Evolutionary conservation across 306 rosid genomes (phyloP).

Genomic region (Cucurbita argyrosperma): DNA sequence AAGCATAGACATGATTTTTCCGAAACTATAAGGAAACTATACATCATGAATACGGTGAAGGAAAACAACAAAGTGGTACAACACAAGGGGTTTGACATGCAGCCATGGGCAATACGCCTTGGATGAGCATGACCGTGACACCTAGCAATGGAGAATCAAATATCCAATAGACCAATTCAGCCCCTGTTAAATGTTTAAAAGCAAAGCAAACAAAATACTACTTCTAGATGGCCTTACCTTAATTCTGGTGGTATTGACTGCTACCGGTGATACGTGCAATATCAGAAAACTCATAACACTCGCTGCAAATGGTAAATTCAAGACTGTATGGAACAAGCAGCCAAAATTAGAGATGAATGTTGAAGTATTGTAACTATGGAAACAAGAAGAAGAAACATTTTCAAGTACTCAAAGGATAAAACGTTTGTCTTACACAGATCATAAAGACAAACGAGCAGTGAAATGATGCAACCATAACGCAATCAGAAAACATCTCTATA

Average conservation of each 20-base stretch:
- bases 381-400: neutral
- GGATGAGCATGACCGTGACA: too few species aligned
- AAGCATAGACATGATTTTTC: too few species aligned
- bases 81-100: too few species aligned
- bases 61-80: too few species aligned
- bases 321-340: constrained; percentile 27
- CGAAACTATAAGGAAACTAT: too few species aligned
- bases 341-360: constrained; percentile 2
- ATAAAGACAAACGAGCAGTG: neutral
- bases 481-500: neutral
- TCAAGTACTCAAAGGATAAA: neutral
- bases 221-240: constrained; percentile 34
- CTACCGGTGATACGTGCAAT: constrained; percentile 47
- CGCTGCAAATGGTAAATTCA: constrained; percentile 45
- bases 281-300: constrained; percentile 57
- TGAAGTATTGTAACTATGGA: neutral
- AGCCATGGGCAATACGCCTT: too few species aligned
- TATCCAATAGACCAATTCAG: neutral
- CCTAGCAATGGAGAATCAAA: constrained; percentile 6
- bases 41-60: too few species aligned
- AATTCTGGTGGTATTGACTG: constrained; percentile 55
- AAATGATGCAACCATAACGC: neutral
- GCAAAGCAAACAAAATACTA: neutral
- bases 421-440: neutral
- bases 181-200: neutral